Conservation (phyloP, 1,284 basidiomycete species). For the Mrakiaceae sp. region DNA sequence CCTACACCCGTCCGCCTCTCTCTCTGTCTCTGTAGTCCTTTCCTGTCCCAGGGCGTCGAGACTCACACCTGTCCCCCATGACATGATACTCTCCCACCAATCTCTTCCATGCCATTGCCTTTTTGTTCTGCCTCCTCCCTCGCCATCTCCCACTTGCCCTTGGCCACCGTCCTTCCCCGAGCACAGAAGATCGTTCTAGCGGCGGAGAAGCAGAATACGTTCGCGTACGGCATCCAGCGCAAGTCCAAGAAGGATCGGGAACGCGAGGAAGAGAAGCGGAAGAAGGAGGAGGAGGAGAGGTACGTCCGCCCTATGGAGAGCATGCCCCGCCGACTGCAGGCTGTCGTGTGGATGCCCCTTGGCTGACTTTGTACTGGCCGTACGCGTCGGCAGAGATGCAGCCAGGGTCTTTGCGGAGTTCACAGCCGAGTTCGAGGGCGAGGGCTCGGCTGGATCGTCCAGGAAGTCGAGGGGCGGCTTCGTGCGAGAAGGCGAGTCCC, state of each 20-base stretch:
- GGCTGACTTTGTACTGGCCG: conserved; percentile 41
- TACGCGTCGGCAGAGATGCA: conserved; percentile 26
- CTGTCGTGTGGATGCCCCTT: too few relatives aligned
- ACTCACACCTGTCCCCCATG: too few relatives aligned
- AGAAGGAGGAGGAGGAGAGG: conserved; percentile 61
- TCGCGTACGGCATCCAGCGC: conserved; percentile 34
- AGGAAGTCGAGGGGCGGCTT: conserved; percentile 17
- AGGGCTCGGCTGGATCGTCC: conserved; percentile 35
- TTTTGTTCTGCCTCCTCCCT: not conserved
- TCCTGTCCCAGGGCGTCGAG: too few relatives aligned
- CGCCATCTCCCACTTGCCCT: not conserved
- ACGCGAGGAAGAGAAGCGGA: conserved; percentile 72
- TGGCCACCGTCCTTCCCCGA: not conserved
- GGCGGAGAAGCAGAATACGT: conserved; percentile 33
- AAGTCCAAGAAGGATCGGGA: conserved; percentile 70
- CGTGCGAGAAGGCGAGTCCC: conserved; percentile 7
- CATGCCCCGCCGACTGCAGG: too few relatives aligned
- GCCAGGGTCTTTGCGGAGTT: conserved; percentile 63
- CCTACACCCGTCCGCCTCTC: conserved; percentile 12
- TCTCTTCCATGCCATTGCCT: not conserved
- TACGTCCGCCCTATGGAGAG: conserved; percentile 7
- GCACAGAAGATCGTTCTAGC: conserved; percentile 28
- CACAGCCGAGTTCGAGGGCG: conserved; percentile 70
- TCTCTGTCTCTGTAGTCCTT: not conserved
- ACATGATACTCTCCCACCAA: not conserved